Evolutionary conservation across 495 filamentous ascomycete genomes (phyloP).

Genomic region (Trichocladium uniseriatum): DNA sequence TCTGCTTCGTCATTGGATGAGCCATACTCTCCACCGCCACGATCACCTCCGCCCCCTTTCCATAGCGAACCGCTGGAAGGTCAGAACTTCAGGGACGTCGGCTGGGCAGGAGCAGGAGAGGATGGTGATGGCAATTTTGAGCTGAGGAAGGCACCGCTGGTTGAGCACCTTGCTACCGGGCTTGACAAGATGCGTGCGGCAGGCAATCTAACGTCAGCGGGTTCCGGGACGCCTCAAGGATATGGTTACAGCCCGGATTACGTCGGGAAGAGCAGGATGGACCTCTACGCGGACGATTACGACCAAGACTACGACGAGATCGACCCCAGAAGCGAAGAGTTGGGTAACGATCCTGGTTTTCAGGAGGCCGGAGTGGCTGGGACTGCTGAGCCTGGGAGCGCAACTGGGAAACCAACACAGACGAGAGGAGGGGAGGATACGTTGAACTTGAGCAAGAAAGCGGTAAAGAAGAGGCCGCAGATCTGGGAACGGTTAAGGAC

Average conservation of each 20-base stretch:
- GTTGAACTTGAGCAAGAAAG: conserved; percentile 4
- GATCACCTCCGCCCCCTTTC: conserved; percentile 14
- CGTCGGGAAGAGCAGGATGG: neutral
- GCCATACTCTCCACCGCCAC: neutral
- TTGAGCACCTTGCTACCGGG: conserved; percentile 21
- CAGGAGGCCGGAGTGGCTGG: conserved; percentile 13
- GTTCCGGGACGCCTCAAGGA: neutral
- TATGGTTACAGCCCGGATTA: neutral
- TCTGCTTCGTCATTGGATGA: neutral
- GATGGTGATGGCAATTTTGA: conserved; percentile 10
- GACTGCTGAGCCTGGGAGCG: neutral
- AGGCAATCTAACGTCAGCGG: neutral
- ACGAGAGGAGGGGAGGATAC: neutral
- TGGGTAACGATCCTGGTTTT: conserved; percentile 19
- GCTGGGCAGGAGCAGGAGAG: conserved; percentile 9
- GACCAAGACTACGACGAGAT: conserved; percentile 26
- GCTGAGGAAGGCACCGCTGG: conserved; percentile 17
- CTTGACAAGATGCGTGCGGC: conserved; percentile 27
- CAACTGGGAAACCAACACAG: neutral
- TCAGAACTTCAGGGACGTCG: conserved; percentile 14
- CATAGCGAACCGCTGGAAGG: neutral
- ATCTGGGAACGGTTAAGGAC: conserved; percentile 20
- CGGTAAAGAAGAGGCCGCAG: conserved; percentile 9
- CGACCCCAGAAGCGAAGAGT: conserved; percentile 23
- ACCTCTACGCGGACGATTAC: conserved; percentile 2